phyloP scores from a whole-genome alignment of 2,329 filamentous ascomycete species.

The Diaporthe batatas region DNA sequence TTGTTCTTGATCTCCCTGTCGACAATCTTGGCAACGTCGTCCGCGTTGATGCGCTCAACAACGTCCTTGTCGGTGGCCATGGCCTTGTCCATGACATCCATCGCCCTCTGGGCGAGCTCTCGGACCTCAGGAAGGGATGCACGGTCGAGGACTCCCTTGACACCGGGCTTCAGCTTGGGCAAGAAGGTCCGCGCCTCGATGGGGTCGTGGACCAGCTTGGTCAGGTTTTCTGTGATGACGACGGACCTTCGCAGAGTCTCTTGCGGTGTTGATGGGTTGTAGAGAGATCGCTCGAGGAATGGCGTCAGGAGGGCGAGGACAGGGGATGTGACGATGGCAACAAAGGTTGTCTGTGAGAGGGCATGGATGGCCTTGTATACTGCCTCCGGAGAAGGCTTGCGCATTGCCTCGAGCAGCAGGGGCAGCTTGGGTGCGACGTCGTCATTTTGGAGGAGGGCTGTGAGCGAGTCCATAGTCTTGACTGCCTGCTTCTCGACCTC shows the following conservation, averaged over 20 bases:
- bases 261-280: conserved; percentile 90
- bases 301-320: conserved; percentile 95
- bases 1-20: conserved; percentile 81
- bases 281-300: conserved; percentile 92
- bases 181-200: conserved; percentile 95
- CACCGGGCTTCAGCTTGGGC: conserved; percentile 93
- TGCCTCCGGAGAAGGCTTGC: conserved; percentile 88
- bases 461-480: conserved; percentile 91
- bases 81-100: conserved; percentile 91
- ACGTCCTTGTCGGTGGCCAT: conserved; percentile 80
- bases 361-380: conserved; percentile 97
- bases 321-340: conserved; percentile 94
- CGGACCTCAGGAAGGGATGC: conserved; percentile 96
- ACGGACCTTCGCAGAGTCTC: conserved; percentile 96
- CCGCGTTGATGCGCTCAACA: conserved; percentile 75
- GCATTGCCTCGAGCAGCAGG: conserved; percentile 93
- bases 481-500: conserved; percentile 92
- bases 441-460: conserved; percentile 93
- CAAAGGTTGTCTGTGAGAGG: conserved; percentile 97
- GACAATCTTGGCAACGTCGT: conserved; percentile 81
- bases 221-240: conserved; percentile 97
- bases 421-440: conserved; percentile 94
- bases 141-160: conserved; percentile 87
- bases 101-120: conserved; percentile 85
- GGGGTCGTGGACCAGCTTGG: conserved; percentile 95